Percentiles rank a stretch among this genome's conserved stretches.
These are phyloP conservation scores for Antrodiella citrinella DNA, from an alignment of 768 basidiomycete genomes.

Conservation along the genomic window DNA sequence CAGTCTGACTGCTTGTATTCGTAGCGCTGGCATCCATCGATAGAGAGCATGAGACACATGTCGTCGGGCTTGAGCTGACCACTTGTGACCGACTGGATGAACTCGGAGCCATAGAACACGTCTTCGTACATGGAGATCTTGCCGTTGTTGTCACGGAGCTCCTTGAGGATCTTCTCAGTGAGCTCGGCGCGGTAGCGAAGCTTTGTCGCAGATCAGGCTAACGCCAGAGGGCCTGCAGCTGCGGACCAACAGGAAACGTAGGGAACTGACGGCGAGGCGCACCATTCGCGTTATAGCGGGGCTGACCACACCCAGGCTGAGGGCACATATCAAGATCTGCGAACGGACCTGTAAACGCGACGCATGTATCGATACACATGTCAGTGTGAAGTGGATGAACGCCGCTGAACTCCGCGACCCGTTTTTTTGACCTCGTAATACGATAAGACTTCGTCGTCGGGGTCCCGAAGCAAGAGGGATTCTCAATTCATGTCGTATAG, in stretches of 20 bases:
- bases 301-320: background rate
- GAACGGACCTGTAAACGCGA: slow-evolving; percentile 23
- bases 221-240: slow-evolving; percentile 12
- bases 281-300: background rate
- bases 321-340: slow-evolving; percentile 6
- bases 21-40: slow-evolving; percentile 17
- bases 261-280: slow-evolving; percentile 8
- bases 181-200: background rate
- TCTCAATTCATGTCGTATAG: slow-evolving; percentile 20
- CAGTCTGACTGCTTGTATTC: slow-evolving; percentile 23
- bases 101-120: slow-evolving; percentile 7
- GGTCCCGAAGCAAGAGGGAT: slow-evolving; percentile 20
- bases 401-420: slow-evolving; percentile 25
- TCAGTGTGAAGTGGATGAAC: slow-evolving; percentile 25
- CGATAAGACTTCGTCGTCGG: slow-evolving; percentile 18
- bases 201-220: background rate
- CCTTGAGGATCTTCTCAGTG: too few species aligned
- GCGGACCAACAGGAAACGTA: slow-evolving; percentile 13
- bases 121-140: too few species aligned
- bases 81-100: slow-evolving; percentile 4
- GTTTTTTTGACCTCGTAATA: slow-evolving; percentile 22
- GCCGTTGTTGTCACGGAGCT: too few species aligned
- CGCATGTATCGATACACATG: slow-evolving; percentile 35
- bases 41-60: slow-evolving; percentile 7
- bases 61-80: slow-evolving; percentile 7